Percentiles rank a stretch among this genome's conserved stretches.
Evolutionary conservation across 805 yeast genomes (phyloP).

Genomic region (Scheffersomyces lignosus): DNA sequence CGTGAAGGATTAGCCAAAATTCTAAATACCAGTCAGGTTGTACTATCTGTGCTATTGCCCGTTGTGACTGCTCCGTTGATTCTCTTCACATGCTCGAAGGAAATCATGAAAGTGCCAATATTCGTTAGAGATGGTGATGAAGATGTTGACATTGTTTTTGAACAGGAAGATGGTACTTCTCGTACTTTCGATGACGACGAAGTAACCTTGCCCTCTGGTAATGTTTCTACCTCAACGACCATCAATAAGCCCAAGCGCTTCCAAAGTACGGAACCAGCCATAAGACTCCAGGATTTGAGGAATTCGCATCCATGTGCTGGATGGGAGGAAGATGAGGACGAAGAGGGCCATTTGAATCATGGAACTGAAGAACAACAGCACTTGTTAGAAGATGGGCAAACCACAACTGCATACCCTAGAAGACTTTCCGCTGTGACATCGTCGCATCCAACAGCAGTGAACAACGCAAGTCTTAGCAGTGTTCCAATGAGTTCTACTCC

Average conservation of each 20-base stretch:
- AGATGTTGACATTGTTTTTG: slow-evolving; percentile 15
- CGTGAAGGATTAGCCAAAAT: slow-evolving; percentile 77
- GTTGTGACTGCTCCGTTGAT: slow-evolving; percentile 87
- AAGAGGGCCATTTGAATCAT: slow-evolving; percentile 9
- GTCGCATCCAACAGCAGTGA: slow-evolving; percentile 22
- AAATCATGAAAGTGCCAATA: slow-evolving; percentile 60
- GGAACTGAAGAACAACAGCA: slow-evolving; percentile 15
- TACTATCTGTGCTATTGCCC: slow-evolving; percentile 76
- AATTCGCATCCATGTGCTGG: slow-evolving; percentile 44
- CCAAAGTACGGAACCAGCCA: slow-evolving; percentile 39
- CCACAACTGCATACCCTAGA: neutral
- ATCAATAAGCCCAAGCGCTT: slow-evolving; percentile 17
- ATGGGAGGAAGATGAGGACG: slow-evolving; percentile 39
- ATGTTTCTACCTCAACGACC: too few relatives aligned
- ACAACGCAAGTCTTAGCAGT: slow-evolving; percentile 65
- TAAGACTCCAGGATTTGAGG: slow-evolving; percentile 39
- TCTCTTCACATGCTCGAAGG: slow-evolving; percentile 70
- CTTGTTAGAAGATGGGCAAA: slow-evolving; percentile 2
- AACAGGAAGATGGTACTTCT: slow-evolving; percentile 5
- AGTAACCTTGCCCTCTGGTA: neutral
- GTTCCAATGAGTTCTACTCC: slow-evolving; percentile 24
- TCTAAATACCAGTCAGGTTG: slow-evolving; percentile 81
- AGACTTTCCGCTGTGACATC: slow-evolving; percentile 9
- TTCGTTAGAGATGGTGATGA: slow-evolving; percentile 32
- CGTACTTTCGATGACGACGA: slow-evolving; percentile 1